Base-by-base conservation (phyloP, 2,329 filamentous ascomycete genomes). In the Tolypocladium album region DNA sequence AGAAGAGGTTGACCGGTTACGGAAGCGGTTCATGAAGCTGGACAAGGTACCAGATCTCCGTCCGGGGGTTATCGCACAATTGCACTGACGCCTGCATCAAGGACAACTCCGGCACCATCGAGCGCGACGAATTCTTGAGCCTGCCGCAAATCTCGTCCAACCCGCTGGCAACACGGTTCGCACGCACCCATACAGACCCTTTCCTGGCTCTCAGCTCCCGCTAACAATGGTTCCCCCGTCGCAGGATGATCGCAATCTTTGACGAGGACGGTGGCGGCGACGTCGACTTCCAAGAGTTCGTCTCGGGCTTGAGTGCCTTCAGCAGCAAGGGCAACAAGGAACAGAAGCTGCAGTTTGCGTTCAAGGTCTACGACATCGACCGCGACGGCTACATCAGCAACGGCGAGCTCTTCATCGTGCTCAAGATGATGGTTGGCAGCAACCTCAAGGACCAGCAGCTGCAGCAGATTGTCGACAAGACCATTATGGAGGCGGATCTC, bases 361-460 rank as follows among this genome's bases (percentile, higher is more conserved):
- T 99, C 85, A 96, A 97, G 76, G 94, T 99, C 63, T 99, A 99
- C 81, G 94, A 99, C 75, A 97, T 99, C 71, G 94, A 99, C 76
- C 90, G 94, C 62, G 94, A 99, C 75, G 94, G 94, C 31, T 99
- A 90, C 78, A 99, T 99, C 72, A 96, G 90, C 80, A 99, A 99
- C 76, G 94, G 94, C 69, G 94, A 99, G 80, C 84, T 99, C 58
- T 99, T 97, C 76, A 97, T 99, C 70, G 94, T 99, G 71, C 83
- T 99, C 70, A 99, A 99, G 88, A 99, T 99, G 94, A 99, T 99
- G 94, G 94, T 99, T 58, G 94, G 94, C 62, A 97, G 90, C 79
- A 99, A 99, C 76, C 79, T 99, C 71, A 99, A 99, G 82, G 94
- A 99, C 75, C 91, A 97, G 77, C 94, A 99, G 79, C 79, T 99